Evolutionary conservation across 108 stramenopile species (phyloP), one percentile per base, ranked within the genome.

Genomic region (Aurantiochytrium sp.): DNA sequence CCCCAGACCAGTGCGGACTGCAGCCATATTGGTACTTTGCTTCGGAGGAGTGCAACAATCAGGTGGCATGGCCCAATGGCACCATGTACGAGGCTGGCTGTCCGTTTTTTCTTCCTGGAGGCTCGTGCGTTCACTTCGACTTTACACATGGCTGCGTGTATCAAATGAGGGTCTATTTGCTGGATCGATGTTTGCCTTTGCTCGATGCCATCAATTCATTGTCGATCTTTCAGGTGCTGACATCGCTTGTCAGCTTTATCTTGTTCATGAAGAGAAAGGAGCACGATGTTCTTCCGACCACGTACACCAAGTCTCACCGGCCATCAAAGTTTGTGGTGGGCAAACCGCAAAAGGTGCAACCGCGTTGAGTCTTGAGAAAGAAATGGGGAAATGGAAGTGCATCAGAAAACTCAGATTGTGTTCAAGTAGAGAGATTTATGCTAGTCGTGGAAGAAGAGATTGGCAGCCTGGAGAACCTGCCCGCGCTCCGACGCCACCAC

Each of bases 201-300:
- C 43, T 60, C 21, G 5, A 4, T 5, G 60, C 45, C 25, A 64
- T 35, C 44, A 28, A 19, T 5, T 4, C 44, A 10, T 60, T 60
- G 5, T 45, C 60, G 5, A 18, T 18, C 5, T 53, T 88, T 19
- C 28, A 53, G 8, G 64, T 60, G 1, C 4, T 88, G n/a, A 69
- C 88, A 8, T 14, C 60, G 43, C 4, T 69, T 45, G 23, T 44
- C 60, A 53, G 43, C 23, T 60, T 44, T 23, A 19, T 64, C 3
- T n/a, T 60, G 14, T 88, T 60, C 23, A 23, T 29, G 45, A 88
- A 88, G 88, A 60, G 88, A 5, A 88, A 88, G 29, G 88, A 88
- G 8, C 42, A 88, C 47, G 88, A 88, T 28, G 88, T 88, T 19
- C n/a, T 88, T 5, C 60, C 88, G 45, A 64, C 42, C 5, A 25